Percentiles rank a stretch among this genome's conserved stretches.
phyloP scores from a whole-genome alignment of 306 rosid genomes.

The Cercis canadensis region DNA sequence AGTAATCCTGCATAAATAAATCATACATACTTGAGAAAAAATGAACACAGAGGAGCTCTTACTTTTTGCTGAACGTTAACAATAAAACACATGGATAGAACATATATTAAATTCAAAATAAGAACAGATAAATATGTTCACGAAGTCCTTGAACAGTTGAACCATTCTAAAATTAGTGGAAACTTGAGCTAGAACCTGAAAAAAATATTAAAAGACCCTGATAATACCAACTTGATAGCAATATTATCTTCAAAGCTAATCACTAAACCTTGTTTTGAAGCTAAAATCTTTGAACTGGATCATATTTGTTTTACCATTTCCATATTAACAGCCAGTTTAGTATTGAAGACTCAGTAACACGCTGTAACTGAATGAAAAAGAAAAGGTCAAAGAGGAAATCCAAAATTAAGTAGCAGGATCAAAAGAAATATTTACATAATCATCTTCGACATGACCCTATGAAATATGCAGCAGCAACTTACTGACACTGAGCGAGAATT shows the following conservation, averaged over 20 bases:
- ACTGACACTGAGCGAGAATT: conserved; percentile 12
- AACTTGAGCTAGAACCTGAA: conserved; percentile 16
- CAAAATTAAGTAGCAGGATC: conserved; percentile 23
- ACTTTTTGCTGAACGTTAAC: conserved; percentile 8
- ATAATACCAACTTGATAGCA: neutral
- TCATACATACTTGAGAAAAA: conserved; percentile 5
- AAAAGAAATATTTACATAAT: conserved; percentile 9
- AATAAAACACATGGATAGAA: conserved; percentile 3
- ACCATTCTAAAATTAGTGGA: neutral
- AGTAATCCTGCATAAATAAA: conserved; percentile 55
- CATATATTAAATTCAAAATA: conserved; percentile 11
- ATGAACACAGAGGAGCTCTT: conserved; percentile 11
- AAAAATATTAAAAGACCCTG: conserved; percentile 3
- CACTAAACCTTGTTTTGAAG: conserved; percentile 16
- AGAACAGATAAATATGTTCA: conserved; percentile 30
- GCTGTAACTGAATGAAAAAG: conserved; percentile 14
- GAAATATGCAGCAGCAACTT: conserved; percentile 21
- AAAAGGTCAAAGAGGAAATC: conserved; percentile 9
- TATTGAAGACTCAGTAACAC: neutral
- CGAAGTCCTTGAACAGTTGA: conserved; percentile 7
- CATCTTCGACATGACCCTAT: neutral
- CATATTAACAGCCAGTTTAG: conserved; percentile 11
- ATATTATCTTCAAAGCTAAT: neutral
- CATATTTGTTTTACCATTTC: conserved; percentile 21
- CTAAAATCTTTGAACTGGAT: conserved; percentile 7